Base-by-base conservation (phyloP, 1,139 yeast genomes). In the Blastobotrys serpentis region DNA sequence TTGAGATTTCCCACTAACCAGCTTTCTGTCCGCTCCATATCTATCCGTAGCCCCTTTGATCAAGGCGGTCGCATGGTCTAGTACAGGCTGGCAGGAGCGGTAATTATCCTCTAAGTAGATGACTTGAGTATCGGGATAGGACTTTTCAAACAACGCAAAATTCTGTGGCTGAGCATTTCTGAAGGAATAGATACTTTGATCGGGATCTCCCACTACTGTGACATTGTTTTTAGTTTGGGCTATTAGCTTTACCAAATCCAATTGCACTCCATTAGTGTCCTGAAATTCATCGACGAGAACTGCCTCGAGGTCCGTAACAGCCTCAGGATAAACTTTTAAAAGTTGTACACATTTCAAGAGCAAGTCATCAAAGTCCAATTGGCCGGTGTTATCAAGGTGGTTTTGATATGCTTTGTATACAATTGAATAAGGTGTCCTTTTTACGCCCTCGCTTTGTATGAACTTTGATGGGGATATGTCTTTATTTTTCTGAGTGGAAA, bases 121-220 rank as follows among this genome's bases (percentile, higher is more conserved):
- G 8, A 66, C 65, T 5, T 65, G 55, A 1, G 65, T 59, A 6
- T 64, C 51, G 0, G 70, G 69, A 55, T 78, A 85, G 49, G 72
- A 66, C 0, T 65, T 60, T 32, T 66, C 64, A 89, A 92, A 82
- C 10, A 72, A 71, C 32, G 67, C 68, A 58, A 92, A 87, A 59
- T 87, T 89, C 13, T 72, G 70, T 0, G 84, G 74, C 39, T 81
- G 81, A 0, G 98, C 97, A 57, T 86, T 82, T 53, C 98, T 73
- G 57, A 90, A 90, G 0, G 84, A 88, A 63, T 92, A 92, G 23
- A 92, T 92, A 61, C 96, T 84, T 65, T 92, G 98, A 66, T 92
- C 97, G 0, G 97, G 96, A 60, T 92, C 98, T 0, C 98, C 98
- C 0, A 92, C 98, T 1, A 89, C 81, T 0, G 97, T 86, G 6